Percentiles rank a stretch among this genome's conserved stretches.
These are phyloP conservation scores for Lachnellula hyalina DNA, from an alignment of 2,329 filamentous ascomycete genomes.

Conservation along the genomic window DNA sequence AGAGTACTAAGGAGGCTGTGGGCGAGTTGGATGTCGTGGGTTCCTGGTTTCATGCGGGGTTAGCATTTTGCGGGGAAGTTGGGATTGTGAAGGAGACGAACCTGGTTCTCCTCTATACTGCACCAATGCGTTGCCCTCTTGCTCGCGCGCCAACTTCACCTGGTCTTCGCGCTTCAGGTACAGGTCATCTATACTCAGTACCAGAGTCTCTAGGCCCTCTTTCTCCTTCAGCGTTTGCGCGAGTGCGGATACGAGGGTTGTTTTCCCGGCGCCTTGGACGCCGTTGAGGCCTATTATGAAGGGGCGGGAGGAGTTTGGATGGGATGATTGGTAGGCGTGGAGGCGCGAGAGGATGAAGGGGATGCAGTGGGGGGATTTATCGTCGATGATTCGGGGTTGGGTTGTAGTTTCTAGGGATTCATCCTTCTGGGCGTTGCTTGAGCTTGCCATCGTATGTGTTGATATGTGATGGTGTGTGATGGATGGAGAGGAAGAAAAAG, in stretches of 20 bases:
- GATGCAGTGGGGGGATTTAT: conserved; percentile 72
- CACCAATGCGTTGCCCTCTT: conserved; percentile 56
- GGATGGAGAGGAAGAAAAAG: background rate
- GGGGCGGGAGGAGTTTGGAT: conserved; percentile 43
- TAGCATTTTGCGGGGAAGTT: background rate
- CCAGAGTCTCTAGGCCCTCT: conserved; percentile 49
- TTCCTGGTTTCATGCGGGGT: conserved; percentile 31
- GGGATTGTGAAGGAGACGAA: background rate
- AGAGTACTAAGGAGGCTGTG: conserved; percentile 49
- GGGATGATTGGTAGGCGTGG: conserved; percentile 40
- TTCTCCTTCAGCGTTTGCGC: conserved; percentile 46
- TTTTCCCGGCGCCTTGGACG: conserved; percentile 89
- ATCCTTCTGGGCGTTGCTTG: background rate
- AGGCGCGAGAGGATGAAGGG: conserved; percentile 67
- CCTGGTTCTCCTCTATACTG: conserved; percentile 63
- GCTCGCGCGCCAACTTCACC: conserved; percentile 43
- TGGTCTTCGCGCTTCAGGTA: conserved; percentile 60
- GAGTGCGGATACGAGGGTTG: conserved; percentile 71
- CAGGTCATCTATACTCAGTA: conserved; percentile 64
- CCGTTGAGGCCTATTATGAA: conserved; percentile 88
- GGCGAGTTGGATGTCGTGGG: conserved; percentile 59
- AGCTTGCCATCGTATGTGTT: background rate
- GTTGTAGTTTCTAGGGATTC: background rate
- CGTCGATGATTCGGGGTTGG: conserved; percentile 54
- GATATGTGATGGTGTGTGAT: background rate